Evolutionary conservation across 2,329 filamentous ascomycete species (phyloP).

Genomic region (Paecilomyces fulvus): DNA sequence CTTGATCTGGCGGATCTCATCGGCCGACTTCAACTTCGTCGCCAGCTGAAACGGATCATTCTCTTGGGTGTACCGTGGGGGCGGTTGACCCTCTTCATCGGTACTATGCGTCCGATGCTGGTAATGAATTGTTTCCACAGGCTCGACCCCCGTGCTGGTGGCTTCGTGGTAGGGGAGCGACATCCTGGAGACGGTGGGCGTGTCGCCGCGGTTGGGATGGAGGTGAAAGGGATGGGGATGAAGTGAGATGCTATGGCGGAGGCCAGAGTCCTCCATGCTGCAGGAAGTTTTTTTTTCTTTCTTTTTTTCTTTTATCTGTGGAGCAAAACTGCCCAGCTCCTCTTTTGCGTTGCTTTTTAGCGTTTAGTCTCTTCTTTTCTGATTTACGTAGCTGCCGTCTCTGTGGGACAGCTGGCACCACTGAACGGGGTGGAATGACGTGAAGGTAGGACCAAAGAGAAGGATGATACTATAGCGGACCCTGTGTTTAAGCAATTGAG

Average conservation of each 20-base stretch:
- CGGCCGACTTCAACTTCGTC: slow-evolving; percentile 65
- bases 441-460: not conserved
- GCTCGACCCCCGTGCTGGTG: slow-evolving; percentile 36
- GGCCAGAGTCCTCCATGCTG: slow-evolving; percentile 7
- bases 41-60: slow-evolving; percentile 78
- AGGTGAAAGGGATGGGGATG: slow-evolving; percentile 12
- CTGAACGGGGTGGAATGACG: not conserved
- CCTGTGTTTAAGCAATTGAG: not conserved
- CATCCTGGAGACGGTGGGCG: slow-evolving; percentile 1
- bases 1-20: slow-evolving; percentile 67
- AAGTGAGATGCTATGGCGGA: slow-evolving; percentile 10
- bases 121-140: slow-evolving; percentile 9
- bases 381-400: not conserved
- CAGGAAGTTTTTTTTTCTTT: not conserved
- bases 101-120: slow-evolving; percentile 12
- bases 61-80: slow-evolving; percentile 51
- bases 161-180: slow-evolving; percentile 16
- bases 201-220: slow-evolving; percentile 5
- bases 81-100: slow-evolving; percentile 40
- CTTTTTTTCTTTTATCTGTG: not conserved
- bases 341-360: not conserved
- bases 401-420: not conserved
- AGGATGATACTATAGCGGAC: not conserved
- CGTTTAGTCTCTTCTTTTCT: not conserved
- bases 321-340: not conserved